phyloP scores from a whole-genome alignment of 1,284 basidiomycete genomes.

The Bondarzewia mesenterica region DNA sequence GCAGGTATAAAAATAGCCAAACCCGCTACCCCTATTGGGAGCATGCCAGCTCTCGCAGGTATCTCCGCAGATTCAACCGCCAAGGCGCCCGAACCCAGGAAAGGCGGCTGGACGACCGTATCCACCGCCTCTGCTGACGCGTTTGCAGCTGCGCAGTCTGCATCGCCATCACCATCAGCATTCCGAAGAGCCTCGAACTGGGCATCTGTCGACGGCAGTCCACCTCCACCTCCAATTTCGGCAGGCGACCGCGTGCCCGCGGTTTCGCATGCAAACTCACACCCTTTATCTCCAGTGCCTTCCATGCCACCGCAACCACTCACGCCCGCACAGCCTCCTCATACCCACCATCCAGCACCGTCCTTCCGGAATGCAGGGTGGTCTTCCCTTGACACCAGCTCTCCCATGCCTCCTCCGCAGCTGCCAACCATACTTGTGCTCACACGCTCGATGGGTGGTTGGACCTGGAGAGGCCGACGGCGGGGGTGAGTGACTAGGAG shows the following conservation, averaged over 20 bases:
- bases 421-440: too few relatives aligned
- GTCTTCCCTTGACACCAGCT: conserved; percentile 8
- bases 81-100: conserved; percentile 34
- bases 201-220: neutral
- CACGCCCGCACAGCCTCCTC: conserved; percentile 6
- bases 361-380: conserved; percentile 44
- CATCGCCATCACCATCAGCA: neutral
- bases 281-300: neutral
- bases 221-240: neutral
- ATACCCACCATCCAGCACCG: conserved; percentile 22
- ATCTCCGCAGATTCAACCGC: conserved; percentile 1
- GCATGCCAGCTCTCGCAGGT: conserved; percentile 3
- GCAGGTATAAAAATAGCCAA: conserved; percentile 66
- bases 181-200: neutral
- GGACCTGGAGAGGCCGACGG: too few relatives aligned
- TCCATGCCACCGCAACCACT: conserved; percentile 7
- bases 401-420: conserved; percentile 1
- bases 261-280: neutral
- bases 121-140: neutral
- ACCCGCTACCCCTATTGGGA: conserved; percentile 21
- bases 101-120: conserved; percentile 49
- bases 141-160: neutral
- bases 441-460: too few relatives aligned
- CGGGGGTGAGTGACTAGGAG: too few relatives aligned
- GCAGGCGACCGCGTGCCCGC: neutral